These are phyloP conservation scores for Nosema bombycis DNA, from an alignment of 371 early-diverging fungal genomes.

Conservation along the genomic window DNA sequence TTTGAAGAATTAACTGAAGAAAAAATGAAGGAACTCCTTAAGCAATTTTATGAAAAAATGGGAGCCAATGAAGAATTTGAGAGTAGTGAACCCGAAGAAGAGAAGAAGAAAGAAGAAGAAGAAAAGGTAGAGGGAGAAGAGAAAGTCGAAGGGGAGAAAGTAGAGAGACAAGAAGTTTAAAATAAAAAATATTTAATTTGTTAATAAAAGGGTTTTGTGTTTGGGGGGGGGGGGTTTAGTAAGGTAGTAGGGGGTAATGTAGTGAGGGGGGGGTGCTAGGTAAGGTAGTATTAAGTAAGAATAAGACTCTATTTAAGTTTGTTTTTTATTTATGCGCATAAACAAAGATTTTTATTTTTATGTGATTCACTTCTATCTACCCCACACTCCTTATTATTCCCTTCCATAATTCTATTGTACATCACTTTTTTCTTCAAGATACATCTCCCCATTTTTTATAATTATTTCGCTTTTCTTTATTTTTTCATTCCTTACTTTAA, in stretches of 20 bases:
- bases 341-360: neutral
- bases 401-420: neutral
- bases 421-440: neutral
- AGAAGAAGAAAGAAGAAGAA: constrained; percentile 34
- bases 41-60: constrained; percentile 30
- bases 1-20: constrained; percentile 44
- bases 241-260: too few relatives aligned
- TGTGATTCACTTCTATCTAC: neutral
- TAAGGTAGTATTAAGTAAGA: too few relatives aligned
- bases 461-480: neutral
- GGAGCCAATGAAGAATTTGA: constrained; percentile 8
- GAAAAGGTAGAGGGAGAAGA: constrained; percentile 44
- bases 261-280: too few relatives aligned
- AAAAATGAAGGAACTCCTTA: constrained; percentile 43
- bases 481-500: neutral
- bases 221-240: too few relatives aligned
- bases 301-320: too few relatives aligned
- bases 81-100: constrained; percentile 15
- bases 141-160: constrained; percentile 18
- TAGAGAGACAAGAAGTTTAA: too few relatives aligned
- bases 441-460: neutral
- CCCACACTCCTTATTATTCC: neutral
- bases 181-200: too few relatives aligned
- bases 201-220: too few relatives aligned
- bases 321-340: too few relatives aligned